Evolutionary conservation across 805 yeast species (phyloP).

Genomic region (Ogataea polymorpha): DNA sequence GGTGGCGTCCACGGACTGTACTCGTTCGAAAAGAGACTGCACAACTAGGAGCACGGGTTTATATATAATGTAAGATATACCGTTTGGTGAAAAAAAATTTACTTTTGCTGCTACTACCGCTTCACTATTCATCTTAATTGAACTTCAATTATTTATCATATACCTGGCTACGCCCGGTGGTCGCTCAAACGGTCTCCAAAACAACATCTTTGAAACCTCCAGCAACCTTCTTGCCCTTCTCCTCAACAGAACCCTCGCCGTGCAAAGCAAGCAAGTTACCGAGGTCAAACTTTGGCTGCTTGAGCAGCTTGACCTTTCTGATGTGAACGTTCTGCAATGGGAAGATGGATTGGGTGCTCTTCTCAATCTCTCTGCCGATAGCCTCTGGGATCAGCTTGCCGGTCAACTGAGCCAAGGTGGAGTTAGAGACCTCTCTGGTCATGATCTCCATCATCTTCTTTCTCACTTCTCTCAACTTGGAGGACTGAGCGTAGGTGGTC

Average conservation of each 20-base stretch:
- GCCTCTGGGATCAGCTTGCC: conserved; percentile 98
- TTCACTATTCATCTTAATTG: conserved; percentile 5
- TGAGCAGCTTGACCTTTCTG: conserved; percentile 97
- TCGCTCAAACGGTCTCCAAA: conserved; percentile 86
- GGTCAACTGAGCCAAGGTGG: conserved; percentile 94
- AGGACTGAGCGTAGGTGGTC: conserved; percentile 96
- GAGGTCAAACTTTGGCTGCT: conserved; percentile 98
- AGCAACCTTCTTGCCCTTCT: conserved; percentile 95
- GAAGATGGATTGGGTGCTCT: conserved; percentile 90
- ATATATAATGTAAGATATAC: conserved; percentile 1
- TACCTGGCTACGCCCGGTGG: conserved; percentile 2
- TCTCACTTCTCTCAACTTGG: conserved; percentile 96
- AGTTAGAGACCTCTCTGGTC: conserved; percentile 93
- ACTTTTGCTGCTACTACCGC: not conserved
- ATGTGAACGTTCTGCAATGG: conserved; percentile 98
- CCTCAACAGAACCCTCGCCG: conserved; percentile 93
- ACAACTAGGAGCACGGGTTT: conserved; percentile 48
- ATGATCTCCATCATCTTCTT: conserved; percentile 95
- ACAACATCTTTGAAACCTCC: conserved; percentile 98
- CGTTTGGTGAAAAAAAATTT: too few species aligned
- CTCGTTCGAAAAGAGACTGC: conserved; percentile 96
- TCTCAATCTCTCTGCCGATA: conserved; percentile 97
- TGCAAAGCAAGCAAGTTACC: conserved; percentile 95
- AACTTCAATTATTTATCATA: conserved; percentile 7
- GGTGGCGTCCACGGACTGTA: conserved; percentile 97